These are phyloP conservation scores for Zygoascus biomembranicola DNA, from an alignment of 805 yeast genomes.

Conservation along the genomic window DNA sequence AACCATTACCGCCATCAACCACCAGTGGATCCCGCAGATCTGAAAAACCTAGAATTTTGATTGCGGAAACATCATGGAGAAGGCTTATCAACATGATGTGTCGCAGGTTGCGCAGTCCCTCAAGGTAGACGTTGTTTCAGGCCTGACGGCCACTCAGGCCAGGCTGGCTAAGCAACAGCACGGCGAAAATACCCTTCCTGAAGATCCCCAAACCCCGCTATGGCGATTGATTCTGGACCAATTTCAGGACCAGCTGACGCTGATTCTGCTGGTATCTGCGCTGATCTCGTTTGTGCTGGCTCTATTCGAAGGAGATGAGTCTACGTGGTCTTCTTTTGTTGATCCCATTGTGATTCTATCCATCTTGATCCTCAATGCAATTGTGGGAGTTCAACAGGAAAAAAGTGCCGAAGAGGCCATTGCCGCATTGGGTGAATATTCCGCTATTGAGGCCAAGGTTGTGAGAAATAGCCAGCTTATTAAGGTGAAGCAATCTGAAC, in stretches of 20 bases:
- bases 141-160: constrained; percentile 19
- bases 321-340: constrained; percentile 39
- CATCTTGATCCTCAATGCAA: constrained; percentile 70
- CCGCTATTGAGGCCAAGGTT: constrained; percentile 86
- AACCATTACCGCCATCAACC: not conserved
- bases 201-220: constrained; percentile 31
- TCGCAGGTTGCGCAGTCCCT: constrained; percentile 11
- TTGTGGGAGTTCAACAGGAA: constrained; percentile 95
- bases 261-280: constrained; percentile 83
- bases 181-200: constrained; percentile 28
- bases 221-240: constrained; percentile 31
- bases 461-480: constrained; percentile 71
- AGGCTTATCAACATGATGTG: constrained; percentile 7
- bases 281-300: constrained; percentile 80
- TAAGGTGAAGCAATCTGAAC: constrained; percentile 74
- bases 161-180: constrained; percentile 10
- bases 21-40: not conserved
- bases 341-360: constrained; percentile 57
- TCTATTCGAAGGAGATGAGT: constrained; percentile 82
- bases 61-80: constrained; percentile 19
- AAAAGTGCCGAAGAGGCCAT: constrained; percentile 88
- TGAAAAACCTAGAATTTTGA: too few relatives aligned
- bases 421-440: constrained; percentile 82
- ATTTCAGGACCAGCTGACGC: constrained; percentile 75
- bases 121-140: constrained; percentile 14